phyloP scores from a whole-genome alignment of 2,329 filamentous ascomycete genomes.

The Didymella keratinophila region DNA sequence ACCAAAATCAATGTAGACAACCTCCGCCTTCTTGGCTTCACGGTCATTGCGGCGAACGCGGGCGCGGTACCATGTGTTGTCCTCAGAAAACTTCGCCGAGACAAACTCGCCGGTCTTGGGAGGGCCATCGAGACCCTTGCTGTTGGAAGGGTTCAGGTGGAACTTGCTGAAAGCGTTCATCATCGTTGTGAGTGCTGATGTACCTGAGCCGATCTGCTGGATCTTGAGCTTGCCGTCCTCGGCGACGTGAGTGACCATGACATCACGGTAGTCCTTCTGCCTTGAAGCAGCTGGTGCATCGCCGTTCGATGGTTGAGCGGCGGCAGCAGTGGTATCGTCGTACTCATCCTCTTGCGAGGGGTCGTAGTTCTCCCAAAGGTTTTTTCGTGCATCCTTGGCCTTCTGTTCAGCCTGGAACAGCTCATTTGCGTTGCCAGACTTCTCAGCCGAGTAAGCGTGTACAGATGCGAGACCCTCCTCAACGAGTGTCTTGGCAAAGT shows the following conservation, averaged over 20 bases:
- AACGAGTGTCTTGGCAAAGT: constrained; percentile 89
- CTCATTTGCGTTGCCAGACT: constrained; percentile 87
- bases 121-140: constrained; percentile 72
- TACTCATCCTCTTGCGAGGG: constrained; percentile 85
- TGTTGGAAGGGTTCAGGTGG: constrained; percentile 85
- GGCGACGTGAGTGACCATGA: constrained; percentile 91
- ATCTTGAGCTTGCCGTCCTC: constrained; percentile 83
- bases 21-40: constrained; percentile 82
- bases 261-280: constrained; percentile 92
- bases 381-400: constrained; percentile 88
- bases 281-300: constrained; percentile 65
- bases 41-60: constrained; percentile 92
- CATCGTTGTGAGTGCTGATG: constrained; percentile 81
- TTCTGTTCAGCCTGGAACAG: constrained; percentile 85
- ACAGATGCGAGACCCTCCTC: constrained; percentile 94
- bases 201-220: constrained; percentile 88
- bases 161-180: constrained; percentile 93
- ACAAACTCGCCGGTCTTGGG: constrained; percentile 94
- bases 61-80: constrained; percentile 94
- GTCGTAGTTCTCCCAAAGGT: constrained; percentile 93
- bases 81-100: constrained; percentile 86
- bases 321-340: constrained; percentile 56
- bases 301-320: constrained; percentile 58
- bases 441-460: constrained; percentile 94
- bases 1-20: constrained; percentile 95